These are phyloP conservation scores for Sphagnum fallax DNA, from an alignment of 228 moss, liverwort and hornwort species.

Conservation along the genomic window DNA sequence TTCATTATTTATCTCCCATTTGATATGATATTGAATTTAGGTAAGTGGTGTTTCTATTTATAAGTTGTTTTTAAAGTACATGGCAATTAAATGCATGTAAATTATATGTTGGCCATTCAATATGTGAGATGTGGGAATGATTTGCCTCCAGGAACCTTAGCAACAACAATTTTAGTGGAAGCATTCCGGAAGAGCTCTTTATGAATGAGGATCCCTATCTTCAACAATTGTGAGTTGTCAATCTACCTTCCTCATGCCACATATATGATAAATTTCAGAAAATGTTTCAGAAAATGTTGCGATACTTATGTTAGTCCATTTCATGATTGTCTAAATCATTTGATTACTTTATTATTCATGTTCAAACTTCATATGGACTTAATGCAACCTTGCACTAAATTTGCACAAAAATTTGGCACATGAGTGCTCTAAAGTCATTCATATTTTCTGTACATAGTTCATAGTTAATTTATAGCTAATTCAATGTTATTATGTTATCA, in stretches of 20 bases:
- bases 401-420: background rate
- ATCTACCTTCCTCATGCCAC: background rate
- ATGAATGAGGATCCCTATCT: background rate
- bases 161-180: conserved; percentile 2
- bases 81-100: no score
- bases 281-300: no score
- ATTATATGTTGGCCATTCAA: no score
- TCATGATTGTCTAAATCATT: background rate
- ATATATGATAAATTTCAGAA: no score
- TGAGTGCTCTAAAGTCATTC: background rate
- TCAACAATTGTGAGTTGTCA: background rate
- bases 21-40: no score
- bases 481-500: background rate
- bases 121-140: background rate
- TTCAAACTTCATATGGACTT: background rate
- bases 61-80: no score
- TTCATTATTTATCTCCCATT: no score
- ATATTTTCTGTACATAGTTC: background rate
- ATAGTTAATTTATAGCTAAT: background rate
- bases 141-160: background rate
- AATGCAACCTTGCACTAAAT: background rate
- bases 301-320: background rate
- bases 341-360: background rate
- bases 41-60: no score
- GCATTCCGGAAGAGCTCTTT: background rate